These are phyloP conservation scores for Pichia nanzhaoensis DNA, from an alignment of 805 yeast species.

Conservation along the genomic window DNA sequence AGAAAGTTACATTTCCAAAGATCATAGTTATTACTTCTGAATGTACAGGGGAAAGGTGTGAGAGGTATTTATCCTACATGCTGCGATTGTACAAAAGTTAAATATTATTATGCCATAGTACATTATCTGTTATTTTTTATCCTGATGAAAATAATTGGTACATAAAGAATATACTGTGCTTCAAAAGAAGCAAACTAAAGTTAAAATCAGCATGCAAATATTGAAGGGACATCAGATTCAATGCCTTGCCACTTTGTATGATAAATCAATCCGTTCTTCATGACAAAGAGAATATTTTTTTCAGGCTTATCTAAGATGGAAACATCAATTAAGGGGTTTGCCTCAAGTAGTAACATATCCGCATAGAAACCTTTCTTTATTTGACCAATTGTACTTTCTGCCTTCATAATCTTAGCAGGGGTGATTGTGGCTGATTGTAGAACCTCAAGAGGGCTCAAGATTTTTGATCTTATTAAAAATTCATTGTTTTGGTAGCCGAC, in stretches of 20 bases:
- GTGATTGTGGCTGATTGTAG: constrained; percentile 25
- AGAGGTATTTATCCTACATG: too few relatives aligned
- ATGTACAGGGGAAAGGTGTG: too few relatives aligned
- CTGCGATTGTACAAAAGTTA: too few relatives aligned
- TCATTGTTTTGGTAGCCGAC: constrained; percentile 26
- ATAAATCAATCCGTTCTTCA: constrained; percentile 24
- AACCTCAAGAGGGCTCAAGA: constrained; percentile 22
- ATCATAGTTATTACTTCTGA: too few relatives aligned
- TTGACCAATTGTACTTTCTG: constrained; percentile 22
- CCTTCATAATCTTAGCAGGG: constrained; percentile 21
- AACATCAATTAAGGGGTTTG: constrained; percentile 25
- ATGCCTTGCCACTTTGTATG: constrained; percentile 11
- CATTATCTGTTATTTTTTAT: too few relatives aligned
- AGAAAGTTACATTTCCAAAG: too few relatives aligned
- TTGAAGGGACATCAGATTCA: constrained; percentile 6
- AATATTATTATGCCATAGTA: too few relatives aligned
- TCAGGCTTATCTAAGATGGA: constrained; percentile 25
- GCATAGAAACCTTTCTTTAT: constrained; percentile 23
- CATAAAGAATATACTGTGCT: too few relatives aligned
- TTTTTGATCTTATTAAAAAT: constrained; percentile 23
- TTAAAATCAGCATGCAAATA: not conserved
- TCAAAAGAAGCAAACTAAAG: too few relatives aligned
- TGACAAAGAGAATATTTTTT: constrained; percentile 16
- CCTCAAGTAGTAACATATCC: constrained; percentile 21
- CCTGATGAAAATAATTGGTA: too few relatives aligned